Conservation (phyloP, 805 yeast species). For the Starmerella vitae region DNA sequence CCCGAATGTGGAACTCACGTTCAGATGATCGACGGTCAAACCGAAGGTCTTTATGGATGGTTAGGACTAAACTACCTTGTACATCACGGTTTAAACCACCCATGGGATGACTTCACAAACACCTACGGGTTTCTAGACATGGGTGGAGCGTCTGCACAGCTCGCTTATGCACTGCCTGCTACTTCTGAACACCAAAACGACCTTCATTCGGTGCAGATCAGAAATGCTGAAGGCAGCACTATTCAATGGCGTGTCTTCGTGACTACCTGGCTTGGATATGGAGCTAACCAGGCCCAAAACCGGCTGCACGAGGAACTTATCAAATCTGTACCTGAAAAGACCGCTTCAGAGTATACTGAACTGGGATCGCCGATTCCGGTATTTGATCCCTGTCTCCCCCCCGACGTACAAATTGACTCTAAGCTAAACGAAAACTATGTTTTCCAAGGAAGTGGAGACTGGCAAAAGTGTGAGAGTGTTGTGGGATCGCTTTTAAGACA, state of each 20-base stretch:
- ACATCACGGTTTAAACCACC: constrained; percentile 33
- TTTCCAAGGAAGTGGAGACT: constrained; percentile 65
- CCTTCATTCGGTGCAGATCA: constrained; percentile 47
- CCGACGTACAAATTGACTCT: constrained; percentile 29
- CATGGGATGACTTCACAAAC: constrained; percentile 19
- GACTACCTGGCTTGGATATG: constrained; percentile 94
- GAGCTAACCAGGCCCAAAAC: constrained; percentile 84
- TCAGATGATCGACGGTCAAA: constrained; percentile 81
- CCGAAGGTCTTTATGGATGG: constrained; percentile 96
- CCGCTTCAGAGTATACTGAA: constrained; percentile 3
- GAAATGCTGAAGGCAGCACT: constrained; percentile 54
- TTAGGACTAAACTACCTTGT: constrained; percentile 73
- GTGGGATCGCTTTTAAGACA: constrained; percentile 59
- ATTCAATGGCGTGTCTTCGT: constrained; percentile 82
- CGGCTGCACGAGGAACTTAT: constrained; percentile 44
- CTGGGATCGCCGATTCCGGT: constrained; percentile 23
- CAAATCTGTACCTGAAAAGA: constrained; percentile 4
- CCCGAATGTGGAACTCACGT: constrained; percentile 56
- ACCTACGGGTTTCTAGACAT: constrained; percentile 92
- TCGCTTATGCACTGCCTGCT: constrained; percentile 67
- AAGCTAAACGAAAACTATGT: constrained; percentile 21
- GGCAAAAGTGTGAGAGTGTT: constrained; percentile 49
- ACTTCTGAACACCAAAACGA: constrained; percentile 49
- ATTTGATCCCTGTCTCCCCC: constrained; percentile 72
- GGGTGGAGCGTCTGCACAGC: constrained; percentile 98